Evolutionary conservation across 2,329 filamentous ascomycete species (phyloP).

Genomic region (Neoarthrinium moseri): DNA sequence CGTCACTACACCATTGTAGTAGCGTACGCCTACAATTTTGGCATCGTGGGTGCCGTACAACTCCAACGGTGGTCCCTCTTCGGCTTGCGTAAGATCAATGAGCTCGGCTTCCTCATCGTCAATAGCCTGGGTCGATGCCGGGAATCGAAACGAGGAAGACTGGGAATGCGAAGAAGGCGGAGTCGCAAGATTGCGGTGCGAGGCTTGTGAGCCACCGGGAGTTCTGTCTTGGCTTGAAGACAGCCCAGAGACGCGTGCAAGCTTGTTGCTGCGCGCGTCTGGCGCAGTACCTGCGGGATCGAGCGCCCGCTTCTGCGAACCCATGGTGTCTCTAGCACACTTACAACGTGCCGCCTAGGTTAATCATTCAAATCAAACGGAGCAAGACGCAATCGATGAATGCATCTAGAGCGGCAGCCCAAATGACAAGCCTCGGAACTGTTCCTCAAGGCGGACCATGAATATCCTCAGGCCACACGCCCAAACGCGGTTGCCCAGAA

Average conservation of each 20-base stretch:
- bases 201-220: not conserved
- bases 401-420: not conserved
- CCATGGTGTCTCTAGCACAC: conserved; percentile 1
- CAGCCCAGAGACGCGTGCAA: conserved; percentile 1
- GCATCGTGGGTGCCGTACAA: conserved; percentile 47
- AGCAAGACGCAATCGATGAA: not conserved
- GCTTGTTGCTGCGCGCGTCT: conserved; percentile 4
- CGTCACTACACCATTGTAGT: conserved; percentile 58
- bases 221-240: not conserved
- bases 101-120: conserved; percentile 36
- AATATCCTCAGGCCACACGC: not conserved
- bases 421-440: not conserved
- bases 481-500: not conserved
- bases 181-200: not conserved
- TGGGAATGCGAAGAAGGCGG: conserved; percentile 6
- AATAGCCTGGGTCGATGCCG: conserved; percentile 14
- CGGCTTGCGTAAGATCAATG: conserved; percentile 42
- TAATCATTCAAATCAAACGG: not conserved
- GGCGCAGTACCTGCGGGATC: conserved; percentile 2
- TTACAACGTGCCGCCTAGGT: too few relatives aligned
- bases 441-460: not conserved
- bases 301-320: conserved; percentile 1
- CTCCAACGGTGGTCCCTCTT: conserved; percentile 38
- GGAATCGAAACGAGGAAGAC: too few relatives aligned
- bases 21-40: conserved; percentile 55